Conservation (phyloP, 2,329 filamentous ascomycete species). For the Aureobasidium sp. region DNA sequence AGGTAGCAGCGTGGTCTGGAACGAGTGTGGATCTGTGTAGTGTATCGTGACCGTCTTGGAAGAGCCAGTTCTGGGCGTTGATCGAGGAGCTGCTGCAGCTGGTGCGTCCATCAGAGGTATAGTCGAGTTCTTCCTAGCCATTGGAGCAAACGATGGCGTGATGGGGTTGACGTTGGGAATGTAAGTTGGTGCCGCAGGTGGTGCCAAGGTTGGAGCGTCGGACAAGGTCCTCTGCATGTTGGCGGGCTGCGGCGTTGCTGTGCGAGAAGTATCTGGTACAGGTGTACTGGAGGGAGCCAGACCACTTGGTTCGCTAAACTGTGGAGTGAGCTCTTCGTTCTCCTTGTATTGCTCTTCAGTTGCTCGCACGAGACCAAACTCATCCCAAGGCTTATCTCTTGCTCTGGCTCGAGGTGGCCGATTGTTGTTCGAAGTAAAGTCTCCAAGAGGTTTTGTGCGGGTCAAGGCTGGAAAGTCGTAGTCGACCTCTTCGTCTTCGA, state of each 20-base stretch:
- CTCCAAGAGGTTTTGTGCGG: slow-evolving; percentile 61
- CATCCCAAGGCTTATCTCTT: slow-evolving; percentile 69
- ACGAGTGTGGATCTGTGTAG: slow-evolving; percentile 56
- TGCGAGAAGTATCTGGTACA: slow-evolving; percentile 12
- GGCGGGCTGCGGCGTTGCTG: slow-evolving; percentile 17
- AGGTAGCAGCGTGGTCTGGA: slow-evolving; percentile 61
- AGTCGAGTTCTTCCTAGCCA: slow-evolving; percentile 39
- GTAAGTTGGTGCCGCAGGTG: slow-evolving; percentile 22
- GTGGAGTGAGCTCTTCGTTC: slow-evolving; percentile 59
- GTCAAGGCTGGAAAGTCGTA: slow-evolving; percentile 75
- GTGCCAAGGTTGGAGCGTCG: slow-evolving; percentile 16
- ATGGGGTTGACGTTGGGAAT: slow-evolving; percentile 42
- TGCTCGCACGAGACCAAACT: slow-evolving; percentile 71
- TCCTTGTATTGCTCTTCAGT: slow-evolving; percentile 58
- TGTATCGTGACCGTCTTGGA: slow-evolving; percentile 65
- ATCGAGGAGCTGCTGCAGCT: slow-evolving; percentile 33
- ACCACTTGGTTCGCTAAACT: slow-evolving; percentile 50
- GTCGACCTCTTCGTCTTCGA: slow-evolving; percentile 75
- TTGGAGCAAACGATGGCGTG: slow-evolving; percentile 39
- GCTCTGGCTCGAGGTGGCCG: slow-evolving; percentile 54
- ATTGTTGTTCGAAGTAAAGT: slow-evolving; percentile 73
- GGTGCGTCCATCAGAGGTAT: slow-evolving; percentile 35
- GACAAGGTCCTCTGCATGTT: slow-evolving; percentile 11
- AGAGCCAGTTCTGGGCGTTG: slow-evolving; percentile 52
- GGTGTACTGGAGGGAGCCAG: slow-evolving; percentile 8